Conservation (phyloP, 202 grass and related monocot species). For the Setaria italica region DNA sequence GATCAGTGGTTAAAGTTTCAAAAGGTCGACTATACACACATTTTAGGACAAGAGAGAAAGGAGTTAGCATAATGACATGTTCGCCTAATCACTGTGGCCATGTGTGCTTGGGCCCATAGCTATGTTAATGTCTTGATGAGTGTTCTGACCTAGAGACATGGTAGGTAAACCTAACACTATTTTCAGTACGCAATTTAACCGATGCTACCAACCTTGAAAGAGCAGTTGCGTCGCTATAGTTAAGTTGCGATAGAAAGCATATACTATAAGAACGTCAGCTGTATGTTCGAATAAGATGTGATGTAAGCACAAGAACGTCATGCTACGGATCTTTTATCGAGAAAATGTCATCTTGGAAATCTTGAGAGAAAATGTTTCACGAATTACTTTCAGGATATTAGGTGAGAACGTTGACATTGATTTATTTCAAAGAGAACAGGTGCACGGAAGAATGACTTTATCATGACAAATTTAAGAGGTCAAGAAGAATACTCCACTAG, state of each 20-base stretch:
- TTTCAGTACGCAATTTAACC: conserved; percentile 35
- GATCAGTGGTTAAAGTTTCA: not conserved
- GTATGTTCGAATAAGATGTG: conserved; percentile 9
- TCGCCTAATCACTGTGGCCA: conserved; percentile 27
- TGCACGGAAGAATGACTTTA: not conserved
- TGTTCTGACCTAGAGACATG: conserved; percentile 39
- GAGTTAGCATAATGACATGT: conserved; percentile 12
- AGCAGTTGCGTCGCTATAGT: not conserved
- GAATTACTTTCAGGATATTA: not conserved
- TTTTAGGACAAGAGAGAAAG: not conserved
- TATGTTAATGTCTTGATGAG: conserved; percentile 33
- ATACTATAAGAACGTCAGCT: conserved; percentile 19
- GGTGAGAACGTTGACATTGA: conserved; percentile 6
- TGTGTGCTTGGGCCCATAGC: conserved; percentile 47
- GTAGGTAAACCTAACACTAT: conserved; percentile 55
- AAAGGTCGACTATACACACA: not conserved
- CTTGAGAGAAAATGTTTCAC: not conserved
- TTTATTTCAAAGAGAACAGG: not conserved
- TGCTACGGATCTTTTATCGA: not conserved
- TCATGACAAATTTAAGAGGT: not conserved
- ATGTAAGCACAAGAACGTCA: conserved; percentile 36
- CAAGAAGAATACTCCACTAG: not conserved
- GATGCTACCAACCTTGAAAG: conserved; percentile 20
- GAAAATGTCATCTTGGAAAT: not conserved
- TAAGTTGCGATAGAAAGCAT: conserved; percentile 17